Percentiles rank a stretch among this genome's conserved stretches.
These are phyloP conservation scores for Oidium heveae DNA, from an alignment of 2,329 filamentous ascomycete species.

Conservation along the genomic window DNA sequence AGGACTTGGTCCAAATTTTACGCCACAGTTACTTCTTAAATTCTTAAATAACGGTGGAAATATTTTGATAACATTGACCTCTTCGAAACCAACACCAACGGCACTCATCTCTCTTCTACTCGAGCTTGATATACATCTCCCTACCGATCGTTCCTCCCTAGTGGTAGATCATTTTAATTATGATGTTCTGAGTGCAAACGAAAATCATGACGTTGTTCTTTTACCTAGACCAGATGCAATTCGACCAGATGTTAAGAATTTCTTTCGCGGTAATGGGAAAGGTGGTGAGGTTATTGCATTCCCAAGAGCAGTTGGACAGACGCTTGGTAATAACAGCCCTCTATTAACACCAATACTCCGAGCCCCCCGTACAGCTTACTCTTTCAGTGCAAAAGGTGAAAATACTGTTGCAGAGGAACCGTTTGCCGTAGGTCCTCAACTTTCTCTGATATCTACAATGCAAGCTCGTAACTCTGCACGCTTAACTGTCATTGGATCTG, in stretches of 20 bases:
- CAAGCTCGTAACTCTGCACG: slow-evolving; percentile 88
- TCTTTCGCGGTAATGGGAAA: slow-evolving; percentile 38
- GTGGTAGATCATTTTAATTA: slow-evolving; percentile 95
- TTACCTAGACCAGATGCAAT: slow-evolving; percentile 40
- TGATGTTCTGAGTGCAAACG: slow-evolving; percentile 48
- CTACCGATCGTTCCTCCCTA: slow-evolving; percentile 57
- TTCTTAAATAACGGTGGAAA: slow-evolving; percentile 87
- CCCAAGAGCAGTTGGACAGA: slow-evolving; percentile 57
- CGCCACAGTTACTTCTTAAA: slow-evolving; percentile 63
- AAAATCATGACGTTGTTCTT: slow-evolving; percentile 73
- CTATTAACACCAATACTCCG: slow-evolving; percentile 61
- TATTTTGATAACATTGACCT: slow-evolving; percentile 63
- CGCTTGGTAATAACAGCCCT: slow-evolving; percentile 48
- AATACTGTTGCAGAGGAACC: slow-evolving; percentile 47
- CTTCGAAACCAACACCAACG: slow-evolving; percentile 40
- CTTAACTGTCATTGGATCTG: slow-evolving; percentile 61
- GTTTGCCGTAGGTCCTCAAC: slow-evolving; percentile 62
- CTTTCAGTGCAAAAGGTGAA: slow-evolving; percentile 82
- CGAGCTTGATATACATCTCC: slow-evolving; percentile 75
- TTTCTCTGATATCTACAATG: slow-evolving; percentile 60
- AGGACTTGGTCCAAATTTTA: slow-evolving; percentile 74
- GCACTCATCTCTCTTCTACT: slow-evolving; percentile 55
- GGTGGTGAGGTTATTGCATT: slow-evolving; percentile 43
- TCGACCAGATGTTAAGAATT: slow-evolving; percentile 46
- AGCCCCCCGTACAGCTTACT: slow-evolving; percentile 68